Conservation (phyloP, 371 early-diverging fungal species). For the Mortierella sp. region DNA sequence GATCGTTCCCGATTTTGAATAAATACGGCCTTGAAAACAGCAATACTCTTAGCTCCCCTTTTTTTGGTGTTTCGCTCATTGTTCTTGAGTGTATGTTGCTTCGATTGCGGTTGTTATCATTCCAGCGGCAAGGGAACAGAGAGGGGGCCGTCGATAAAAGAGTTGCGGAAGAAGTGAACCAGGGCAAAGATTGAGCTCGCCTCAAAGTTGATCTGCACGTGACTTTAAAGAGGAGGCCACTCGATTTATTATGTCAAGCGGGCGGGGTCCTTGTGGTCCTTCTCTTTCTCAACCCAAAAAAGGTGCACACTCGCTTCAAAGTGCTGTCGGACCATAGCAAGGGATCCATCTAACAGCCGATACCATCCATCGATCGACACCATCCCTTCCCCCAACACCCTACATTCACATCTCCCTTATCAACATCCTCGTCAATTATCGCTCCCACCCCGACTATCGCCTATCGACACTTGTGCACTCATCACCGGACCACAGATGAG, state of each 20-base stretch:
- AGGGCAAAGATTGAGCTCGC: neutral
- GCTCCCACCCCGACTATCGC: neutral
- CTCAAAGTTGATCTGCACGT: neutral
- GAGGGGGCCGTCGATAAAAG: neutral
- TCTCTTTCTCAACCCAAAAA: constrained; percentile 46
- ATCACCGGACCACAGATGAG: neutral
- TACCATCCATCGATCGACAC: constrained; percentile 39
- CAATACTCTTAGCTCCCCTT: neutral
- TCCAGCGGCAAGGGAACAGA: neutral
- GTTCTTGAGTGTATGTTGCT: neutral
- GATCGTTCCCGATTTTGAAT: constrained; percentile 28
- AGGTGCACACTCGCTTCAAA: constrained; percentile 29
- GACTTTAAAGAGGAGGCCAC: neutral
- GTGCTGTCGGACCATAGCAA: constrained; percentile 5
- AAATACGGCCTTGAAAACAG: constrained; percentile 28
- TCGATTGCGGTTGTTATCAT: neutral
- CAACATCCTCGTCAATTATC: neutral
- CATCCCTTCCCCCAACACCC: neutral
- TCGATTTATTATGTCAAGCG: neutral
- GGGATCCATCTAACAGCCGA: constrained; percentile 18
- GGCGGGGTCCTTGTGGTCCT: constrained; percentile 22
- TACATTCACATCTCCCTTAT: neutral
- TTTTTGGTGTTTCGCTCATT: neutral
- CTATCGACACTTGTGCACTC: neutral
- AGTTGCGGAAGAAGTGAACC: too few species aligned